Evolutionary conservation across 2,329 filamentous ascomycete genomes (phyloP), one percentile per base, ranked within the genome.

Genomic region (Beauveria medogensis): DNA sequence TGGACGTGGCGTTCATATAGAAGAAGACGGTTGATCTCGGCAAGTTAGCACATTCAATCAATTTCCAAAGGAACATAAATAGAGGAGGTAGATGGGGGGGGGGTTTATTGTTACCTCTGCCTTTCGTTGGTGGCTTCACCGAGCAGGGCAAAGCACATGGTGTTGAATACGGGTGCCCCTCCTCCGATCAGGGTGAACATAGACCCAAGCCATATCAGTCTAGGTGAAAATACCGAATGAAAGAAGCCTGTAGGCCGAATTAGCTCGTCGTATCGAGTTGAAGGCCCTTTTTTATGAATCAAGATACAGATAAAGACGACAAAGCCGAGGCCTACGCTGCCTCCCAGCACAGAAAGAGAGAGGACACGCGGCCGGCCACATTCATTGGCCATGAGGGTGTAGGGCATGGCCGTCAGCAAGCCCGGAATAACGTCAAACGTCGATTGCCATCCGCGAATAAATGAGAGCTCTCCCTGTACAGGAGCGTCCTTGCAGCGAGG

Each of bases 361-460:
- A 58, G 26, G 26, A 58, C n/a, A 26, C 6, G n/a, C 40, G 18
- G 44, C 14, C 55, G 24, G 18, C 55, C 55, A 40, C 41, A 50
- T 50, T 24, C 37, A 16, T 58, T 50, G 9, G 55, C 44, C 43
- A 40, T 40, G 5, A 50, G 20, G 20, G n/a, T n/a, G 28, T 58
- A 58, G n/a, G 28, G 55, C 26, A 58, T 58, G 43, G 55, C 55
- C 3, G 55, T 58, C 26, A 58, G 41, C 28, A 58, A 26, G 26
- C 55, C 55, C 28, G 44, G 55, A 26, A 58, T 43, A 22, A 58
- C 1, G 8, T 47, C 55, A 40, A 58, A 50, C 10, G 55, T 47
- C 28, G 50, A 16, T 14, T 48, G 44, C 44, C 55, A 58, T 6
- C 55, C 55, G 9, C 47, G 55, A 26, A 58, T 47, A 40, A 50